Base-by-base conservation (phyloP, 441 rosid species). In the Pelargonium myrrhifolium region DNA sequence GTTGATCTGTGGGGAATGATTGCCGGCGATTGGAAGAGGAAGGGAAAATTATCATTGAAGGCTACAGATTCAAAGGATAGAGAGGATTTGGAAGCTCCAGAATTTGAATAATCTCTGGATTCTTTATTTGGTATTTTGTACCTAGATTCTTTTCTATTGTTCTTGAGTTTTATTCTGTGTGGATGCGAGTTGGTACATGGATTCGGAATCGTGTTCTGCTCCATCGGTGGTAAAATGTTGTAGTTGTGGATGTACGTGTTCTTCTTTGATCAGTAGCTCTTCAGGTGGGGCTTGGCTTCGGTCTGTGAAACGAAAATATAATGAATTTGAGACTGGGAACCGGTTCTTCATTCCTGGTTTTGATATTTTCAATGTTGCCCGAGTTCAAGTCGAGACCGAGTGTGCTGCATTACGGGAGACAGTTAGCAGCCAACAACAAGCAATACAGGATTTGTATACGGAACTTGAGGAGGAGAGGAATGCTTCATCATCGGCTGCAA, bases 401-500 rank as follows among this genome's bases (percentile, higher is more conserved):
- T 83, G 86, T 55, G 72, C 75, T 42, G 87, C 85, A 5, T 76
- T 94, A 47, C 94, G 98, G 1, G 98, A 92, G 75, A 84, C 80
- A 62, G 83, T 94, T 70, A 71, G 80, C 65, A 84, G 77, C 73
- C 99, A 92, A 66, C 97, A 92, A 71, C 70, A 83, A 61, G 70
- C 88, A 2, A 83, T 94, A 71, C 88, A 88, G 65, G 92, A 88
- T 42, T 72, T 94, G 71, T 82, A 76, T 65, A 64, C 62, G 0
- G 99, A 94, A 71, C 79, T 94, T 75, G 98, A 94, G 62, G 96
- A 92, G 72, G 99, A 94, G 83, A 82, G 98, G 58, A 92, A 88
- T 81, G 98, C 99, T 56, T 83, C 99, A 0, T 88, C 97, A 0
- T 78, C 97, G 1, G 98, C 99, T 69, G 97, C 97, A 6, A 94